Base-by-base conservation (phyloP, 306 rosid genomes). In the Aeschynomene evenia region DNA sequence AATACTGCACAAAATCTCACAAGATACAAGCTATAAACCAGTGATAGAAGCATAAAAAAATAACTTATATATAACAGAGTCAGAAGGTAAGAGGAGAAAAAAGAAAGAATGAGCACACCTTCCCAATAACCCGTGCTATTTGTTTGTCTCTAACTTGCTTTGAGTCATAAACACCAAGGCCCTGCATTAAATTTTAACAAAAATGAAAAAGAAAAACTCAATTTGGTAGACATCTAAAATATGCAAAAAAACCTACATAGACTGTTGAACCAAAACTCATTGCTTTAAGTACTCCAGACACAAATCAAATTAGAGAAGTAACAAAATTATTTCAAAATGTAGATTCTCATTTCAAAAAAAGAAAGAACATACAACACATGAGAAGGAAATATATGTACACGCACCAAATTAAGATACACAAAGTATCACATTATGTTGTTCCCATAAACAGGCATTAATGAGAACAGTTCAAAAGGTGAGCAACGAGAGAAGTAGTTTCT, bases 61-160 rank as follows among this genome's bases (percentile, higher is more conserved):
- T 15, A 54, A 49, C 53, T 20, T 46, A 57, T 4, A 13, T 48
- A 39, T 20, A 45, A 16, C 57, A 12, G 70, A 59, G 23, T 43
- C 54, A 56, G 69, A 71, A 40, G 15, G 15, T 50, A 43, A 48
- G 20, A 66, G 53, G 49, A 21, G 78, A 28, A 77, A 22, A 70
- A 34, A 33, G 46, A 69, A 63, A 37, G 19, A 29, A 60, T 71
- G 48, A 29, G 50, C 83, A 74, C 53, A 91, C 98, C 98, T 91
- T 91, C 56, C 98, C 98, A 67, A 91, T 74, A 36, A 89, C 69
- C 13, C 98, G 91, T 56, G 88, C 91, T 59, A 91, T 89, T 84
- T 89, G 98, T 81, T 91, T 89, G 83, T 87, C 98, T 84, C 96
- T 89, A 52, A 89, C 86, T 85, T 91, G 89, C 66, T 91, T 91